Conservation (phyloP, 805 yeast species). For the Kazachstania taianensis region DNA sequence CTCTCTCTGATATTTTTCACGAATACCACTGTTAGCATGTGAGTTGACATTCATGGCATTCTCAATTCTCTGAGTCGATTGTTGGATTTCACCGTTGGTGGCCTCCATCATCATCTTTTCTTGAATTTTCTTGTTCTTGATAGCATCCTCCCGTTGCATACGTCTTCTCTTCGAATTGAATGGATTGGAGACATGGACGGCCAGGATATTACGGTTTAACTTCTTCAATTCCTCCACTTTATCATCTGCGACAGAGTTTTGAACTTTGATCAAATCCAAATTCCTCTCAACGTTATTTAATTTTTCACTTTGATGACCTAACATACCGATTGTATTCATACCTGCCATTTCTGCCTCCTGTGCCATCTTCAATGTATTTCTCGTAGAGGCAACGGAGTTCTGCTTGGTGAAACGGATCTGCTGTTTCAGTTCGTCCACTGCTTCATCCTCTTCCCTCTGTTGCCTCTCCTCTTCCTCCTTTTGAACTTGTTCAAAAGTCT, state of each 20-base stretch:
- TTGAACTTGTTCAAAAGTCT: slow-evolving; percentile 28
- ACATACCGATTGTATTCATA: slow-evolving; percentile 75
- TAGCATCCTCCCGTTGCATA: slow-evolving; percentile 60
- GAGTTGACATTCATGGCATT: slow-evolving; percentile 43
- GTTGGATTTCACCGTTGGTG: slow-evolving; percentile 47
- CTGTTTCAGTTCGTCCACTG: slow-evolving; percentile 74
- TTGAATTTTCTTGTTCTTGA: slow-evolving; percentile 50
- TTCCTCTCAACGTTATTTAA: slow-evolving; percentile 71
- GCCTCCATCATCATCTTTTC: slow-evolving; percentile 55
- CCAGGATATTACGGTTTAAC: slow-evolving; percentile 70
- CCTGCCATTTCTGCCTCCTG: slow-evolving; percentile 66
- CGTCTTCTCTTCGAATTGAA: slow-evolving; percentile 73
- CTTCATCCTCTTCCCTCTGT: slow-evolving; percentile 66
- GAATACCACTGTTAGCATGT: slow-evolving; percentile 27
- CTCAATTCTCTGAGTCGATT: slow-evolving; percentile 59
- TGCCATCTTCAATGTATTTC: slow-evolving; percentile 68
- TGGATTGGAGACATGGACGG: slow-evolving; percentile 76
- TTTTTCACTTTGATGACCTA: slow-evolving; percentile 89
- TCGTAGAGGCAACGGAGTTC: slow-evolving; percentile 74
- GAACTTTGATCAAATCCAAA: slow-evolving; percentile 67
- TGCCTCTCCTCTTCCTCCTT: slow-evolving; percentile 31
- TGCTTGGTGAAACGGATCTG: slow-evolving; percentile 78
- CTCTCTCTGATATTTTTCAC: slow-evolving; percentile 31
- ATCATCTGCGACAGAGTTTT: slow-evolving; percentile 70
- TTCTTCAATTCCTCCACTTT: slow-evolving; percentile 72